Base-by-base conservation (phyloP, 2,329 filamentous ascomycete species). In the Oidium heveae region DNA sequence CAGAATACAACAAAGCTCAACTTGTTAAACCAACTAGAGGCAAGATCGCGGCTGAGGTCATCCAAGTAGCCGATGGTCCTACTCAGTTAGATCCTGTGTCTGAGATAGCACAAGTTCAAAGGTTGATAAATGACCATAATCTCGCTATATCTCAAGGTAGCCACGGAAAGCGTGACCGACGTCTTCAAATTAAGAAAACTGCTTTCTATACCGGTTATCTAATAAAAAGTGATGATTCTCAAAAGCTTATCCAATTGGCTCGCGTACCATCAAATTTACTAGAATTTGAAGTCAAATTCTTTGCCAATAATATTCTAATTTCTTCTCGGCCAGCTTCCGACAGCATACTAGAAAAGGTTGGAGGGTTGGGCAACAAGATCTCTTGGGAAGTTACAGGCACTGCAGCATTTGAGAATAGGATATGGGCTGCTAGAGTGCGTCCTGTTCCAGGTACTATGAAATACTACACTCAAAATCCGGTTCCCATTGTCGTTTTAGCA, bases 161-260 rank as follows among this genome's bases (percentile, higher is more conserved):
- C 43, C 65, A 66, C 41, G 68, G 70, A 24, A 54, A 49, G 44
- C 62, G 65, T 55, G 61, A 65, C 18, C 68, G 70, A 36, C 67
- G 69, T 49, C 72, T 91, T 57, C 74, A 77, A 60, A 86, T 98
- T 65, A 86, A 85, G 66, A 88, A 88, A 65, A 86, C 80, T 1
- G 82, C 94, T 52, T 86, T 87, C 67, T 95, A 89, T 68, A 95
- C 91, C 1, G 86, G 86, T 52, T 96, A 98, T 68, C 77, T 94
- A 67, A 81, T 98, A 59, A 73, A 73, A 43, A 72, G 78, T 51
- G 71, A 76, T 28, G 85, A 91, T 65, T 82, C 81, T 1, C 76
- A 84, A 63, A 78, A 76, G 55, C 72, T 96, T 39, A 75, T 84
- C 55, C 74, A 75, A 6, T 73, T 94, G n/a, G 78, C 80, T 33